Evolutionary conservation across 2,329 filamentous ascomycete species (phyloP), one percentile per base, ranked within the genome.

Genomic region (Coniochaeta sp.): DNA sequence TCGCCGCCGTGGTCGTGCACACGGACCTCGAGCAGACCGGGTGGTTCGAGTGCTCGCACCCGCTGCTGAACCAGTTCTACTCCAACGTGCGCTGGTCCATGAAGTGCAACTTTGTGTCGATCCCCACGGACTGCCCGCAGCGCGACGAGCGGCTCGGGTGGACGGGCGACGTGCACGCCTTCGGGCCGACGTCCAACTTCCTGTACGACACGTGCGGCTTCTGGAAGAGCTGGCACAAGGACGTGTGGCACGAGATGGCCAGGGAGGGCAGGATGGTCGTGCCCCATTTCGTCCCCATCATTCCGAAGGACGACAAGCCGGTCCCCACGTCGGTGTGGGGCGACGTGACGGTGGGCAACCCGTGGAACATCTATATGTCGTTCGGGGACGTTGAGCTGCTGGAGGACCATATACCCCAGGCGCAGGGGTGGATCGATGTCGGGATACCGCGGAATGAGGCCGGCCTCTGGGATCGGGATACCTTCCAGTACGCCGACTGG

Each of bases 81-180:
- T 51, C 69, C 1, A 84, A 84, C 51, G 70, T 77, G 0, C 59
- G 67, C 27, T 83, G 80, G 80, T 73, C 72, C 5, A 81, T 82
- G 73, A 71, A 72, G 26, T 78, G 78, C 0, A 84, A 83, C 56
- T 83, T 84, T 56, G 56, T 83, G 3, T 73, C 71, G 0, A 63
- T 83, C 0, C 79, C n/a, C n/a, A n/a, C n/a, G n/a, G n/a, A n/a
- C n/a, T n/a, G n/a, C n/a, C n/a, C n/a, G n/a, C n/a, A n/a, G 55
- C 67, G 77, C 1, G 77, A 82, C 50, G 77, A 81, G 61, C 68
- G 77, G 0, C 61, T 81, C 6, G 74, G 75, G 18, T 78, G 79
- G 79, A 77, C 73, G 0, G 74, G 79, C 14, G 74, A 79, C 55
- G 65, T 70, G 7, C 73, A 74, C 32, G 69, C 72, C 1, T 82